phyloP scores from a whole-genome alignment of 805 yeast species.

The Pichia nanzhaoensis region DNA sequence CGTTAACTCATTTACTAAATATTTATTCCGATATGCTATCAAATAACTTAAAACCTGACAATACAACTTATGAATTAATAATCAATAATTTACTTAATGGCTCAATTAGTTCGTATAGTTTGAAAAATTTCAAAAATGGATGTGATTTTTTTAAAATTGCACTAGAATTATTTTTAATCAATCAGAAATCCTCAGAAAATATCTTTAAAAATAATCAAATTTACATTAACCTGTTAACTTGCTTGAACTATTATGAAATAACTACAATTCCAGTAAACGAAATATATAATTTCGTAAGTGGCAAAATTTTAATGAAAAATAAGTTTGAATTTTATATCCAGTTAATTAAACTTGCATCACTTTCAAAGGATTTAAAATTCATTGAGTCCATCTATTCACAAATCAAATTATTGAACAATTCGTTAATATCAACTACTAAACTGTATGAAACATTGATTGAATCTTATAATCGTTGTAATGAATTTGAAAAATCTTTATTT shows the following conservation, averaged over 20 bases:
- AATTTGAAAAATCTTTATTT: slow-evolving; percentile 44
- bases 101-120: slow-evolving; percentile 35
- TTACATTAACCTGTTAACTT: slow-evolving; percentile 21
- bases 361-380: slow-evolving; percentile 31
- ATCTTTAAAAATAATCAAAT: slow-evolving; percentile 14
- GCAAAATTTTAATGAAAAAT: slow-evolving; percentile 11
- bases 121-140: slow-evolving; percentile 34
- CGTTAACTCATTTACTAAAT: slow-evolving; percentile 54
- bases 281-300: slow-evolving; percentile 16
- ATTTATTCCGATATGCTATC: slow-evolving; percentile 62
- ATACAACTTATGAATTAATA: slow-evolving; percentile 46
- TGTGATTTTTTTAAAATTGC: slow-evolving; percentile 44
- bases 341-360: slow-evolving; percentile 34
- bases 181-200: slow-evolving; percentile 15
- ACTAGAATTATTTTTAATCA: slow-evolving; percentile 36
- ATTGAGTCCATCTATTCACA: slow-evolving; percentile 32
- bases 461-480: slow-evolving; percentile 45
- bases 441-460: slow-evolving; percentile 47
- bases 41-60: slow-evolving; percentile 48
- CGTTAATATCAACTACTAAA: slow-evolving; percentile 26
- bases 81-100: slow-evolving; percentile 47
- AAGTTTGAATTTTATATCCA: slow-evolving; percentile 31
- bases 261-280: slow-evolving; percentile 15
- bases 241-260: slow-evolving; percentile 24
- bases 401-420: background rate